Percentiles rank a stretch among this genome's conserved stretches.
Conservation (phyloP, 176 grass and related monocot species). For the Bolboschoenus planiculmis region DNA sequence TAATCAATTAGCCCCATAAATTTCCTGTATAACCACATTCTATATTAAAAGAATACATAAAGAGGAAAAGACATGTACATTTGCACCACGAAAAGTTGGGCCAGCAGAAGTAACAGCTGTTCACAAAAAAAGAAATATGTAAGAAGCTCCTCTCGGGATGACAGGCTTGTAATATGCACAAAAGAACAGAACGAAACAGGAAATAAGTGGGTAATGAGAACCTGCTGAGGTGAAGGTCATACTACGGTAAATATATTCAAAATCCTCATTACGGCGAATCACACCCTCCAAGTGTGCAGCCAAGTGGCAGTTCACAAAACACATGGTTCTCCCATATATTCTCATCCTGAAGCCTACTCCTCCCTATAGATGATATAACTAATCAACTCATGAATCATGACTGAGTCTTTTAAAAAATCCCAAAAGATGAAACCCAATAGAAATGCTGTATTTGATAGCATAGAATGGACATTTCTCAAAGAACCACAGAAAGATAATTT, state of each 20-base stretch:
- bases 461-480: neutral
- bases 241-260: constrained; percentile 77
- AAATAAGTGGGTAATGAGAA: constrained; percentile 18
- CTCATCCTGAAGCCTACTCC: constrained; percentile 83
- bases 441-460: neutral
- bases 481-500: neutral
- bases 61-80: constrained; percentile 55
- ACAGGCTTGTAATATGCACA: neutral
- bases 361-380: constrained; percentile 40
- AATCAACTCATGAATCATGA: constrained; percentile 14
- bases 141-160: neutral
- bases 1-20: neutral
- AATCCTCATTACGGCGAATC: constrained; percentile 81
- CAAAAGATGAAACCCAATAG: neutral
- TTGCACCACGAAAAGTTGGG: constrained; percentile 46
- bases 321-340: constrained; percentile 64
- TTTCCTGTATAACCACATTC: neutral
- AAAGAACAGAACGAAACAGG: constrained; percentile 20
- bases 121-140: constrained; percentile 24
- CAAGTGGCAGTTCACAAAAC: constrained; percentile 97
- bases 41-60: constrained; percentile 12
- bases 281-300: constrained; percentile 94
- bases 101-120: constrained; percentile 54
- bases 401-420: neutral
- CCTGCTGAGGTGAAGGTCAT: constrained; percentile 69